These are phyloP conservation scores for Syzygium aromaticum DNA, from an alignment of 345 rosid genomes.

Conservation along the genomic window DNA sequence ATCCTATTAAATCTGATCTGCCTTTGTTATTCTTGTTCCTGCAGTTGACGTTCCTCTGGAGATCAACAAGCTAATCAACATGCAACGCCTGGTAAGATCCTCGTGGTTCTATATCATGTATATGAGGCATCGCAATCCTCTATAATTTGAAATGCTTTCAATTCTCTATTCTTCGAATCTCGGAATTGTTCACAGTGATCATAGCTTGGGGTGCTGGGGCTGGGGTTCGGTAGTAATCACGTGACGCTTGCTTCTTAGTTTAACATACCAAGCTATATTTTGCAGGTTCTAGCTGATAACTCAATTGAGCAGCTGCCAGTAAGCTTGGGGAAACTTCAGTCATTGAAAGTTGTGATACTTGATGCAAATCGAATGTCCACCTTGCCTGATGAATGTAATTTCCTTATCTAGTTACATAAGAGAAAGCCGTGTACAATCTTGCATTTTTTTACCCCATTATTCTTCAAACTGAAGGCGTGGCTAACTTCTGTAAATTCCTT, in stretches of 20 bases:
- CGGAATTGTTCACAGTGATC: neutral
- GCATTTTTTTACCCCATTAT: neutral
- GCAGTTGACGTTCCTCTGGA: slow-evolving; percentile 85
- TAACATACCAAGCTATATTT: neutral
- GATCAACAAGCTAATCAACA: slow-evolving; percentile 62
- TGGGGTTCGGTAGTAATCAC: neutral
- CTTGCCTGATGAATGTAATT: slow-evolving; percentile 93
- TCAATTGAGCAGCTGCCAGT: slow-evolving; percentile 59
- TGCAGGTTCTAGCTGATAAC: slow-evolving; percentile 70
- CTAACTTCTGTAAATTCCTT: neutral
- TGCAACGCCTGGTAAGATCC: slow-evolving; percentile 79
- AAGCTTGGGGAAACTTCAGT: slow-evolving; percentile 83
- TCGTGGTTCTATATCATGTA: neutral
- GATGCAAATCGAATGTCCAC: slow-evolving; percentile 68
- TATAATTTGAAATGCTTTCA: neutral
- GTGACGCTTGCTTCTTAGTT: neutral
- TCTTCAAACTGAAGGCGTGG: neutral
- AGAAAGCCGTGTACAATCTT: neutral
- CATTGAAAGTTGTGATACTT: slow-evolving; percentile 74
- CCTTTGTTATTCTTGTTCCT: slow-evolving; percentile 4
- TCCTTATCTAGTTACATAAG: slow-evolving; percentile 21
- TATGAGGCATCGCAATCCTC: neutral
- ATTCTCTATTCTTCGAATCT: neutral
- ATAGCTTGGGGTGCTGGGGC: neutral
- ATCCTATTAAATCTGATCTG: neutral